A percentile compares a stretch with the other conserved stretches of the same genome.
Conservation (phyloP, 2,329 filamentous ascomycete genomes). For the Apiospora phragmitis region DNA sequence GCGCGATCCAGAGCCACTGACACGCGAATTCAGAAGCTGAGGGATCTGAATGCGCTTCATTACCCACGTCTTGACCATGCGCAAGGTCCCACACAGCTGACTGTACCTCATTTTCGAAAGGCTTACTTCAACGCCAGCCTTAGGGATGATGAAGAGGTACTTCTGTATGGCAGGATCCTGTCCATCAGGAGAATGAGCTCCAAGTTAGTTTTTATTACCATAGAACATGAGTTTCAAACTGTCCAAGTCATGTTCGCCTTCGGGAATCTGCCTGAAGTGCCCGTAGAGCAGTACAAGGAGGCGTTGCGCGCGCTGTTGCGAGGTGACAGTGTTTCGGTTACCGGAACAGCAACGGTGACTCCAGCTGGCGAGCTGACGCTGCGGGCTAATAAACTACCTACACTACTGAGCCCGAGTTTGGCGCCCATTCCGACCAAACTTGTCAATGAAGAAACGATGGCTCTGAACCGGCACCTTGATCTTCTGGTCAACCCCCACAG, state of each 20-base stretch:
- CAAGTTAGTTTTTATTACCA: conserved; percentile 82
- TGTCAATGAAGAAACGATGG: conserved; percentile 69
- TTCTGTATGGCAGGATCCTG: conserved; percentile 34
- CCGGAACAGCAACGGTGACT: conserved; percentile 69
- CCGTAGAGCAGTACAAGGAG: conserved; percentile 51
- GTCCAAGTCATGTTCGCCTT: conserved; percentile 78
- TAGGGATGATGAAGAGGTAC: conserved; percentile 28
- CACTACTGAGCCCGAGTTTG: conserved; percentile 74
- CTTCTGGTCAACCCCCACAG: conserved; percentile 73
- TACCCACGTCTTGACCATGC: conserved; percentile 54
- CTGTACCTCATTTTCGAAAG: conserved; percentile 37
- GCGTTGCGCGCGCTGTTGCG: conserved; percentile 68
- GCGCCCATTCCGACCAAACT: conserved; percentile 75
- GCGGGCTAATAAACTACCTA: conserved; percentile 65
- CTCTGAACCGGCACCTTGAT: conserved; percentile 81
- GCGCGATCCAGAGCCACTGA: conserved; percentile 16
- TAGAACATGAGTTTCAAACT: conserved; percentile 70
- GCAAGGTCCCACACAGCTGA: conserved; percentile 33
- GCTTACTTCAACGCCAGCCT: conserved; percentile 17
- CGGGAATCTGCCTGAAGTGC: conserved; percentile 44
- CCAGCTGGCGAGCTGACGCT: conserved; percentile 76
- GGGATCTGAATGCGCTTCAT: conserved; percentile 46
- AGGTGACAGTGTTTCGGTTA: conserved; percentile 72
- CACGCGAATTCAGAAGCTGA: conserved; percentile 52
- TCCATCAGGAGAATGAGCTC: conserved; percentile 49